Base-by-base conservation (phyloP, 495 filamentous ascomycete genomes). In the Neurospora sublineolata region DNA sequence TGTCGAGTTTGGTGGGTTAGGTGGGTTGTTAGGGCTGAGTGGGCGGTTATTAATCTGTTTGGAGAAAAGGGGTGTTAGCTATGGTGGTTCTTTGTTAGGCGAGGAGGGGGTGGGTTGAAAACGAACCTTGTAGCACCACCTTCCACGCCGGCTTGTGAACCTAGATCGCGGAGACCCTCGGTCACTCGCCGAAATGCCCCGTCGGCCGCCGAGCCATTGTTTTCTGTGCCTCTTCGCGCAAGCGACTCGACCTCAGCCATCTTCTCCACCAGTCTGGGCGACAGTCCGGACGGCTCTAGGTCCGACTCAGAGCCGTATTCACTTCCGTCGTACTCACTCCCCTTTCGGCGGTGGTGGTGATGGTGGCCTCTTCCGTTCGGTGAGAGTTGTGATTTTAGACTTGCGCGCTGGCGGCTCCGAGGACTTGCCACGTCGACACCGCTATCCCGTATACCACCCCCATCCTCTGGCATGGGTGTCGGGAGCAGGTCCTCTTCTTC, bases 21-120 rank as follows among this genome's bases (percentile, higher is more conserved):
- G 78, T 97, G 92, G 39, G 91, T 90, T 69, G 92, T 89, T 40
- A 97, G 86, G 20, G 94, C 93, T 46, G 90, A 89, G 80, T 97
- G 92, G 41, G 93, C 92, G 36, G 93, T 96, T 76, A 94, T 93
- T 71, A 97, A 85, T 77, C 94, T 96, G 74, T 67, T 33, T 38
- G 38, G 20, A 27, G 67, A 68, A 75, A 42, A 12, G 44, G 68
- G 27, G 20, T 70, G 73, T 80, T 46, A 80, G 78, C 64, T 69
- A 68, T 67, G 4, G 60, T 16, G 30, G 4, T 71, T 74, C 16
- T 69, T 18, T 60, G 52, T 7, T 27, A 52, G 30, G 16, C 64
- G 71, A 70, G 68, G 33, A 67, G 52, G 23, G 70, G 68, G 46
- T 33, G 37, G 20, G 46, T 67, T 41, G 68, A 60, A 68, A 36